Evolutionary conservation across 2,329 filamentous ascomycete species (phyloP).

Genomic region (Colletotrichum trifolii): DNA sequence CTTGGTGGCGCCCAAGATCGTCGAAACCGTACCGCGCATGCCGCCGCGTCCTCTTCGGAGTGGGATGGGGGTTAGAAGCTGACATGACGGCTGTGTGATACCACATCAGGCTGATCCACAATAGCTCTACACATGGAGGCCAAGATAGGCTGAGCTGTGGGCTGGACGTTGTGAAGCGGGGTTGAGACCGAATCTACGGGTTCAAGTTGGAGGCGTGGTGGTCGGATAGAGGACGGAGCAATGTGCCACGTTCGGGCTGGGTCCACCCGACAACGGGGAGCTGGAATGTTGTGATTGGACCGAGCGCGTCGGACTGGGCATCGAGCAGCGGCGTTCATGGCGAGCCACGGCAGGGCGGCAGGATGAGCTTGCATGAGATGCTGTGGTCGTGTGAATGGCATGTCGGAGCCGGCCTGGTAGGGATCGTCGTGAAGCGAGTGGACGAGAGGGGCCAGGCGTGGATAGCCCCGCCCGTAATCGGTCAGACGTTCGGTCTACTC

Average conservation of each 20-base stretch:
- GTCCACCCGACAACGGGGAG: constrained; percentile 18
- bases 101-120: constrained; percentile 32
- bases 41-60: constrained; percentile 15
- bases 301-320: constrained; percentile 2
- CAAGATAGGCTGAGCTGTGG: constrained; percentile 1
- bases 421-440: constrained; percentile 29
- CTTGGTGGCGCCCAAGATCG: constrained; percentile 1
- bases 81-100: constrained; percentile 29
- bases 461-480: constrained; percentile 30
- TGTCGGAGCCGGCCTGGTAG: constrained; percentile 17
- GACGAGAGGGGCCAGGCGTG: constrained; percentile 19
- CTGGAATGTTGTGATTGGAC: constrained; percentile 26
- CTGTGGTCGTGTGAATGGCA: constrained; percentile 33
- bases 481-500: constrained; percentile 25
- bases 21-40: constrained; percentile 23
- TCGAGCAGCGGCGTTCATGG: constrained; percentile 12
- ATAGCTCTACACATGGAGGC: constrained; percentile 1
- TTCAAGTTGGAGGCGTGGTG: constrained; percentile 14
- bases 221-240: constrained; percentile 13
- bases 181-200: constrained; percentile 28
- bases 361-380: constrained; percentile 30
- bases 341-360: constrained; percentile 26
- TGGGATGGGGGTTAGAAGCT: constrained; percentile 14
- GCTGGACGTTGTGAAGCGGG: constrained; percentile 18
- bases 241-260: constrained; percentile 27